phyloP scores from a whole-genome alignment of 345 rosid genomes.

The Noccaea bulbosa region DNA sequence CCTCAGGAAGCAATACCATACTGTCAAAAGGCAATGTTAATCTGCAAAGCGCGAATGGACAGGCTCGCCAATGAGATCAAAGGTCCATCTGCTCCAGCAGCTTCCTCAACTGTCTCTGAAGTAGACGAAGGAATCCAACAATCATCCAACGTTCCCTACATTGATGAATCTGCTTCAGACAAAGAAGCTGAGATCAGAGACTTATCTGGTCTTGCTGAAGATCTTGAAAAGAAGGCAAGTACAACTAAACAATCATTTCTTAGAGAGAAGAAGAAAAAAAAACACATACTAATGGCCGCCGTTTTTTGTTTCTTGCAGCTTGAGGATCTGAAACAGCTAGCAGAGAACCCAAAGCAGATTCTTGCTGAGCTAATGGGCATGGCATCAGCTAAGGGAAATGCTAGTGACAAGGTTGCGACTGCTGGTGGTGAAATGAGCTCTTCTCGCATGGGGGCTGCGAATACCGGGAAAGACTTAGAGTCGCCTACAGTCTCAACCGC shows the following conservation, averaged over 20 bases:
- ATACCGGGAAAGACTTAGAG: constrained; percentile 56
- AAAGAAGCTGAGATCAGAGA: constrained; percentile 78
- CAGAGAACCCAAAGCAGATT: constrained; percentile 63
- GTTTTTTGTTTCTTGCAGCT: constrained; percentile 57
- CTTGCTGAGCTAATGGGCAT: constrained; percentile 79
- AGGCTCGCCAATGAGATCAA: constrained; percentile 64
- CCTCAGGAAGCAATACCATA: constrained; percentile 79
- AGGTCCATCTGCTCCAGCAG: constrained; percentile 52
- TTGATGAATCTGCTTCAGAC: constrained; percentile 52
- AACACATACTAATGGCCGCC: neutral
- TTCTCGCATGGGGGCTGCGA: constrained; percentile 58
- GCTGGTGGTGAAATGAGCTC: constrained; percentile 54
- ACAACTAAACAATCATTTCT: neutral
- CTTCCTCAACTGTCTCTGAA: constrained; percentile 57
- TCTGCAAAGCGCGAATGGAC: constrained; percentile 71
- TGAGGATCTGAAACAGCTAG: constrained; percentile 84
- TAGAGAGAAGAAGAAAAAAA: neutral
- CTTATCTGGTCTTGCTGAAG: constrained; percentile 68
- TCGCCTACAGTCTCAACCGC: constrained; percentile 70
- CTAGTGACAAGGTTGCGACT: constrained; percentile 49
- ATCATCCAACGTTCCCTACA: constrained; percentile 56
- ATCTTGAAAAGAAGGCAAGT: constrained; percentile 88
- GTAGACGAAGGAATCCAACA: constrained; percentile 58
- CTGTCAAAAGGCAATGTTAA: constrained; percentile 75
- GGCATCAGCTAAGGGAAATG: constrained; percentile 55